Base-by-base conservation (phyloP, 1,284 basidiomycete genomes). In the Cerrena zonata region DNA sequence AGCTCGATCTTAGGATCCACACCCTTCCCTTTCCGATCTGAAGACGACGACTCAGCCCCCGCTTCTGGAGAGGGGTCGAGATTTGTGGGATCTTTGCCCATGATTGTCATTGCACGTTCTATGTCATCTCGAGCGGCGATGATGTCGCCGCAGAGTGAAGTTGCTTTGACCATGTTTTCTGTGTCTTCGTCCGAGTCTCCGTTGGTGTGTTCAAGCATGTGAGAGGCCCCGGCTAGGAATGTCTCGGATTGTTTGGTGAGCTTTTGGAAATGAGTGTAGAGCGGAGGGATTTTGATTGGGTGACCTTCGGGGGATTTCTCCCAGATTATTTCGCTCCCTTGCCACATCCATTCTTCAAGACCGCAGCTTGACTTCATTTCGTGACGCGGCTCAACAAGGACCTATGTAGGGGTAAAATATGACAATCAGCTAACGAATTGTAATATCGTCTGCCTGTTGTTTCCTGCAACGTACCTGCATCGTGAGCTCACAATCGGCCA, bases 191-290 rank as follows among this genome's bases (percentile, higher is more conserved):
- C 73, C 1, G 70, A 72, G 21, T 64, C 62, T n/a, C 58, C 66
- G 4, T 53, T 53, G 13, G 53, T 58, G n/a, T 45, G 50, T 40
- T 65, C 65, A 38, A 74, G 61, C 60, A 76, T 66, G 23, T 64
- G 65, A 19, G 65, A 64, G 5, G 73, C 77, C 2, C 76, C 75
- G 0, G 69, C 61, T n/a, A 77, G 59, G 57, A 80, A 80, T 0
- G 75, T 67, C 55, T 76, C 70, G 52, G 72, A 74, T 53, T 79
- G 79, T 53, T 67, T 74, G 10, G 73, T 71, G 51, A 81, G 66
- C 57, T 77, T 79, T 58, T 70, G 71, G 63, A 80, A 79, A 57
- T 76, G 67, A n/a, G 70, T 65, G 55, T 76, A 76, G 7, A 79
- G 69, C 5, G 78, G 71, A 34, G 72, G 65, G 3, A 60, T 60